phyloP scores from a whole-genome alignment of 495 filamentous ascomycete genomes.

The Aspergillus cavernicola region DNA sequence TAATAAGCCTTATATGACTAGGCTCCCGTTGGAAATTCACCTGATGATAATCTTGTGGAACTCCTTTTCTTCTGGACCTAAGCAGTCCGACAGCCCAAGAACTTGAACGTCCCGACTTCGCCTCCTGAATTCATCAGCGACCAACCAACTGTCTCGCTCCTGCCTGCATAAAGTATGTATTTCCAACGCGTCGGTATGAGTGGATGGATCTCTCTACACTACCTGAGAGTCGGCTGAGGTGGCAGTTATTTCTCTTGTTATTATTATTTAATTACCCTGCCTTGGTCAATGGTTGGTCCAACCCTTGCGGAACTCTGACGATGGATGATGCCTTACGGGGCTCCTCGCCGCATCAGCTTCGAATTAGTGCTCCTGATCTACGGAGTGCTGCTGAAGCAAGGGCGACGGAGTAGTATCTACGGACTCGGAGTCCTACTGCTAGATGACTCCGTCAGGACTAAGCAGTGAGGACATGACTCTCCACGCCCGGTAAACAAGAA shows the following conservation, averaged over 20 bases:
- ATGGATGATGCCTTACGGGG: conserved; percentile 11
- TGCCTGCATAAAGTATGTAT: conserved; percentile 17
- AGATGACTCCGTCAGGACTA: too few species aligned
- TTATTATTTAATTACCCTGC: conserved; percentile 4
- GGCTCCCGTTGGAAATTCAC: conserved; percentile 1
- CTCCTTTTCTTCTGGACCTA: conserved; percentile 3
- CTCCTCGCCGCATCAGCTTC: neutral
- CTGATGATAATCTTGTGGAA: conserved; percentile 10
- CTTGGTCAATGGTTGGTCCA: conserved; percentile 10
- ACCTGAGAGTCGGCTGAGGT: too few species aligned
- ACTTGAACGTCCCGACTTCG: conserved; percentile 18
- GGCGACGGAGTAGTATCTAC: too few species aligned
- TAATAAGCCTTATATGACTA: neutral
- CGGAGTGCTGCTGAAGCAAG: neutral
- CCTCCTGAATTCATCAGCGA: conserved; percentile 20
- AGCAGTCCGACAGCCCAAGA: conserved; percentile 4
- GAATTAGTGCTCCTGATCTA: neutral
- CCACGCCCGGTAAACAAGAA: neutral
- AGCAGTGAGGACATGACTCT: neutral
- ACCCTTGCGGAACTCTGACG: conserved; percentile 8
- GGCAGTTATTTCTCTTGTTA: conserved; percentile 11
- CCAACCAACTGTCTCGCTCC: conserved; percentile 15
- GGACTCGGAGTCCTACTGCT: too few species aligned
- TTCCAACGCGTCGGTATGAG: conserved; percentile 2
- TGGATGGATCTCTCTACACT: neutral